Evolutionary conservation across 1,139 yeast genomes (phyloP).

Genomic region (Debaryomycetaceae sp.): DNA sequence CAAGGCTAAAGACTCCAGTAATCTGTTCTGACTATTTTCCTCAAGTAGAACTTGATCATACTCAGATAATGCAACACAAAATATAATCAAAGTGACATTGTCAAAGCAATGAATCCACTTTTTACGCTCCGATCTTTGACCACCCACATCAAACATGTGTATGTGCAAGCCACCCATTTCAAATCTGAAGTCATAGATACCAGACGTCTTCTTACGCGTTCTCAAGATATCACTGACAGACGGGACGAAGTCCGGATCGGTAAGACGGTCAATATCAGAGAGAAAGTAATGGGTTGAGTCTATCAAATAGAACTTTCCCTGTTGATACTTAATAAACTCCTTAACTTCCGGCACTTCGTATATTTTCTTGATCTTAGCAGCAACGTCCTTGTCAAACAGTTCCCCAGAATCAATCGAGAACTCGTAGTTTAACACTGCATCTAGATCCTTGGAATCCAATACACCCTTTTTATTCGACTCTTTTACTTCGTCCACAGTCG

Average conservation of each 20-base stretch:
- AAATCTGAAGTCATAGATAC: slow-evolving; percentile 80
- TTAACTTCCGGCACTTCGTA: slow-evolving; percentile 59
- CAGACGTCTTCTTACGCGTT: slow-evolving; percentile 90
- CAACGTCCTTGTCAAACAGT: slow-evolving; percentile 43
- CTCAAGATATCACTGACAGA: slow-evolving; percentile 73
- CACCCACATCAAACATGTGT: slow-evolving; percentile 91
- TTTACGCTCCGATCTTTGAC: slow-evolving; percentile 88
- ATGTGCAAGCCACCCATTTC: slow-evolving; percentile 68
- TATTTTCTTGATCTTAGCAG: slow-evolving; percentile 42
- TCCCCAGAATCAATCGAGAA: slow-evolving; percentile 47
- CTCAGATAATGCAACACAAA: slow-evolving; percentile 87
- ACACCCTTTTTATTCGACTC: slow-evolving; percentile 17
- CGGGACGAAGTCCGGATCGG: slow-evolving; percentile 63
- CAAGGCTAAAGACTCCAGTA: slow-evolving; percentile 80
- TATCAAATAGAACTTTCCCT: slow-evolving; percentile 76
- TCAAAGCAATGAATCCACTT: slow-evolving; percentile 97
- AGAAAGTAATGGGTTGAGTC: slow-evolving; percentile 86
- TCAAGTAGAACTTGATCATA: slow-evolving; percentile 85
- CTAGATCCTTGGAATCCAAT: slow-evolving; percentile 40
- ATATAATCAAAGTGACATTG: slow-evolving; percentile 83
- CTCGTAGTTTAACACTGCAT: slow-evolving; percentile 46
- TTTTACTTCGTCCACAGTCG: slow-evolving; percentile 7
- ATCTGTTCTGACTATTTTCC: slow-evolving; percentile 73
- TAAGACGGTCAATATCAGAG: slow-evolving; percentile 62
- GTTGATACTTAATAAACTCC: slow-evolving; percentile 53